phyloP scores from a whole-genome alignment of 345 rosid species.

The Carallia brachiata region DNA sequence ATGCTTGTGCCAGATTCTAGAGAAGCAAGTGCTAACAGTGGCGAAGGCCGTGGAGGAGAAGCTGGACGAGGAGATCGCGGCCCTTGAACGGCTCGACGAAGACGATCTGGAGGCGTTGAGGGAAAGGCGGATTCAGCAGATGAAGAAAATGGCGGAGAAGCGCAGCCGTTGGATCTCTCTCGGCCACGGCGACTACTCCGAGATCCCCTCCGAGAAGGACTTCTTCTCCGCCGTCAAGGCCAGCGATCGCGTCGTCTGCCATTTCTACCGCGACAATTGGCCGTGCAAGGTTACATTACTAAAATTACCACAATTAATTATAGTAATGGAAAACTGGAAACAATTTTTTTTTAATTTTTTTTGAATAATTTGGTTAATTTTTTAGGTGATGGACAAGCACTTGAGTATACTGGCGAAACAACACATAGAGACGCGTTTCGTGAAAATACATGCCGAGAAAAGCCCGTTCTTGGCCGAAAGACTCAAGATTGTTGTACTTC shows the following conservation, averaged over 20 bases:
- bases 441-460: conserved; percentile 94
- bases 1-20: conserved; percentile 51
- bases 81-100: conserved; percentile 71
- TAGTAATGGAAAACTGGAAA: no score
- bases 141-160: conserved; percentile 97
- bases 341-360: no score
- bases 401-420: conserved; percentile 78
- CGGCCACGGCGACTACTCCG: conserved; percentile 90
- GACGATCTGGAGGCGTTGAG: conserved; percentile 85
- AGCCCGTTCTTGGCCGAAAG: conserved; percentile 94
- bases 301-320: no score
- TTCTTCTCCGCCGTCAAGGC: conserved; percentile 83
- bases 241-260: conserved; percentile 94
- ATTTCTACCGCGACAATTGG: conserved; percentile 97
- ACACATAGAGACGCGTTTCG: conserved; percentile 93
- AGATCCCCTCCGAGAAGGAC: conserved; percentile 79
- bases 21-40: conserved; percentile 81
- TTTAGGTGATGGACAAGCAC: conserved; percentile 93
- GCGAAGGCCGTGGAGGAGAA: conserved; percentile 91
- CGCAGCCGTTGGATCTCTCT: conserved; percentile 90
- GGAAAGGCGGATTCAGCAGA: conserved; percentile 79
- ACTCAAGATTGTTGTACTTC: conserved; percentile 89
- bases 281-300: conserved; percentile 69
- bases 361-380: no score
- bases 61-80: conserved; percentile 83